Base-by-base conservation (phyloP, 768 basidiomycete species). In the Candolleomyces eurysporus region DNA sequence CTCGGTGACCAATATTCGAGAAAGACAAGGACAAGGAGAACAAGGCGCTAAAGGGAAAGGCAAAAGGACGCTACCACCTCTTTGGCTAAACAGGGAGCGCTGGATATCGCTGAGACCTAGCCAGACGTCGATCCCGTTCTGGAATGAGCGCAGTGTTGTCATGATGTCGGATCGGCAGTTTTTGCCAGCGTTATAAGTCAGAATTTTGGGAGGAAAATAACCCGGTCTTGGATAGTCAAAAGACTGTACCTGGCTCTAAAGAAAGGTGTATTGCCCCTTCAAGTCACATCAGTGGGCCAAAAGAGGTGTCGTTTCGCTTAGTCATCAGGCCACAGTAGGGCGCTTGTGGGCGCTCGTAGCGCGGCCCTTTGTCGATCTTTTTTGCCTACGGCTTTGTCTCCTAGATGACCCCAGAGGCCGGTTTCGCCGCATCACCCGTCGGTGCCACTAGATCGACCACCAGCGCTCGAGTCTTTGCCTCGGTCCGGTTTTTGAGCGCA, bases 41-140 rank as follows among this genome's bases (percentile, higher is more conserved):
- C 64, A 75, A 70, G 68, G 75, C 63, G 50, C 63, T 68, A 19
- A 82, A 79, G 65, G 76, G 79, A 59, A 83, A 82, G 68, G 67
- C 70, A 26, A 79, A 80, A 76, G 42, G 32, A 52, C 59, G 22
- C 55, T 14, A 57, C 55, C 40, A 62, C 64, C 58, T 49, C 63
- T 61, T 32, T 64, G 21, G 43, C 64, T 60, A 63, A 62, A 5
- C 57, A 31, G 13, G 48, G 46, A 52, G 40, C 31, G 64, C 72
- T 46, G 89, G 83, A 64, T 91, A 87, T 72, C 83, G 17, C 90
- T 32, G 80, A 75, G 50, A 84, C 75, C 85, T 84, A 67, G 91
- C 89, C 65, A 89, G n/a, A 39, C 84, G 63, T 92, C 87, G 63
- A 92, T 93, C 74, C 91, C 90, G 67, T 74, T 81, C 72, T 93